Evolutionary conservation across 345 rosid species (phyloP).

Genomic region (Cardiospermum halicacabum): DNA sequence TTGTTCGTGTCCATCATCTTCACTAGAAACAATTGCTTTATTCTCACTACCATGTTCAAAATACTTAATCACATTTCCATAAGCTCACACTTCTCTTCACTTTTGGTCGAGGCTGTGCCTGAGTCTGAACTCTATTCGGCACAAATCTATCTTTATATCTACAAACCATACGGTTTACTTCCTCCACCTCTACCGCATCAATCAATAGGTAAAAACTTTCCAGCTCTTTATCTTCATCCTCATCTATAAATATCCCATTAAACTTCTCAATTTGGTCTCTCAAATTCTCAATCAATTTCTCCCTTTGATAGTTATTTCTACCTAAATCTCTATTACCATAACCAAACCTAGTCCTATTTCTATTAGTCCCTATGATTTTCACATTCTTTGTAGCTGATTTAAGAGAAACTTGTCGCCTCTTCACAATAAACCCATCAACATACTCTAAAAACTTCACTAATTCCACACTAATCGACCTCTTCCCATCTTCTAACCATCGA

Average conservation of each 20-base stretch:
- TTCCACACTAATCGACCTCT: conserved; percentile 62
- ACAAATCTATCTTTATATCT: conserved; percentile 25
- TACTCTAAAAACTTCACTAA: conserved; percentile 56
- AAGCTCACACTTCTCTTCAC: conserved; percentile 51
- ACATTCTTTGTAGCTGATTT: conserved; percentile 33
- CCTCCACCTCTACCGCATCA: conserved; percentile 43
- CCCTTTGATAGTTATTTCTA: conserved; percentile 27
- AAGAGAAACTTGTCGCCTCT: conserved; percentile 27
- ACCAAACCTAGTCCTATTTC: conserved; percentile 25
- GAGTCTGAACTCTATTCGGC: conserved; percentile 23
- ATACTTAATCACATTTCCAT: conserved; percentile 42
- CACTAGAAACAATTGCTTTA: conserved; percentile 39
- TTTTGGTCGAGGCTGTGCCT: too few relatives aligned
- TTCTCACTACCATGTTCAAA: conserved; percentile 15
- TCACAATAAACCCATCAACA: conserved; percentile 45
- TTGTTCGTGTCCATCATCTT: conserved; percentile 28
- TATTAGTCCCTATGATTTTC: conserved; percentile 23
- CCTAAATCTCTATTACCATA: conserved; percentile 20
- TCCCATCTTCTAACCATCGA: conserved; percentile 77
- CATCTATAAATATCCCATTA: conserved; percentile 31
- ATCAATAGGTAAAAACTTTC: conserved; percentile 51
- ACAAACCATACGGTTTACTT: conserved; percentile 19
- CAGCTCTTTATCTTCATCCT: conserved; percentile 51
- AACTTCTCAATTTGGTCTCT: conserved; percentile 42
- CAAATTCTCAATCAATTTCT: conserved; percentile 41